These are phyloP conservation scores for Holtermanniella nyarrowii DNA, from an alignment of 768 basidiomycete genomes.

Conservation along the genomic window DNA sequence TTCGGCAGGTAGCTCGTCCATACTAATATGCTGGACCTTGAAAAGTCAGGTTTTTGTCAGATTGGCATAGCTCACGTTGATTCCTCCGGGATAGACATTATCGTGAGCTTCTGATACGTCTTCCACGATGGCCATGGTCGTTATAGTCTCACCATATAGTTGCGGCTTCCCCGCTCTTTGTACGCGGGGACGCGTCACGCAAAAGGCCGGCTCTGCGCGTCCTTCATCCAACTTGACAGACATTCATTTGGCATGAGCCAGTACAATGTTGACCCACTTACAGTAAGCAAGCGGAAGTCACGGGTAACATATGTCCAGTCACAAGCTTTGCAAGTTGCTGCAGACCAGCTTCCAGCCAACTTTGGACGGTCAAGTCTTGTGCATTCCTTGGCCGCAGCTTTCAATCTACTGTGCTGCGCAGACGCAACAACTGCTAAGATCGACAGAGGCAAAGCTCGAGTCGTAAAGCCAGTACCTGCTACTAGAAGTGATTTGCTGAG, in stretches of 20 bases:
- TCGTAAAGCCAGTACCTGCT: constrained; percentile 52
- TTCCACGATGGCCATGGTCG: constrained; percentile 8
- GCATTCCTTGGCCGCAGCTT: constrained; percentile 19
- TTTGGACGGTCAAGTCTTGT: constrained; percentile 29
- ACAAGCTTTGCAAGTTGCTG: constrained; percentile 10
- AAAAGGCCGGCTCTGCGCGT: too few species aligned
- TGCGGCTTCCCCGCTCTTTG: too few species aligned
- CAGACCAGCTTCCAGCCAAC: constrained; percentile 25
- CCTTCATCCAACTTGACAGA: too few species aligned
- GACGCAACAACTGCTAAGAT: background rate
- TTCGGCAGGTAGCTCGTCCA: background rate
- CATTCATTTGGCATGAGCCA: too few species aligned
- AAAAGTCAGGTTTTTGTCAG: too few species aligned
- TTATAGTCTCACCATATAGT: background rate
- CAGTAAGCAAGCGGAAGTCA: background rate
- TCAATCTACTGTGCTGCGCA: constrained; percentile 10
- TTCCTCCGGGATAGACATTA: background rate
- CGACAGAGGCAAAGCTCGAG: constrained; percentile 17
- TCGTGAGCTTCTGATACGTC: constrained; percentile 1
- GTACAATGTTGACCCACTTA: too few species aligned
- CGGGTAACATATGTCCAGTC: constrained; percentile 23
- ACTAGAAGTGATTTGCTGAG: constrained; percentile 50
- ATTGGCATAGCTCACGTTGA: too few species aligned
- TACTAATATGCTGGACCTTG: too few species aligned
- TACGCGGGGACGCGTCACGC: too few species aligned